A percentile compares a stretch with the other conserved stretches of the same genome.
phyloP scores from a whole-genome alignment of 345 rosid genomes.

The Linum trigynum region DNA sequence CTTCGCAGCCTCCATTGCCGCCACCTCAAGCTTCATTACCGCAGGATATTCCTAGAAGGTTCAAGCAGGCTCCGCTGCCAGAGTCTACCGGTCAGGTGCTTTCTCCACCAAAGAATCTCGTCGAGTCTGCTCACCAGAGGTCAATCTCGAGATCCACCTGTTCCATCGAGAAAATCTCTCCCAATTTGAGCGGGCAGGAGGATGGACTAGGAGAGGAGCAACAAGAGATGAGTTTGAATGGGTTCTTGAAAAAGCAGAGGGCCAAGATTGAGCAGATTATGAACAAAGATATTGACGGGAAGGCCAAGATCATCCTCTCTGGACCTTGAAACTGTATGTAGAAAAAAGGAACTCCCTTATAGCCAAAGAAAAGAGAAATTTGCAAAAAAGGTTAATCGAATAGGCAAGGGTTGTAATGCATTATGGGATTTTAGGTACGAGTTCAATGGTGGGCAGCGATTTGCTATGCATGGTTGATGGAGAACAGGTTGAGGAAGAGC shows the following conservation, averaged over 20 bases:
- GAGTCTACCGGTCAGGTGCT: background rate
- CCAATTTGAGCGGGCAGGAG: slow-evolving; percentile 11
- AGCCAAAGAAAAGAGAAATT: no score
- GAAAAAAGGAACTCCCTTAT: no score
- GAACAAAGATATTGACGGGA: slow-evolving; percentile 25
- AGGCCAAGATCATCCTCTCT: slow-evolving; percentile 47
- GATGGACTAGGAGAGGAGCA: slow-evolving; percentile 7
- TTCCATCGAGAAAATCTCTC: slow-evolving; percentile 29
- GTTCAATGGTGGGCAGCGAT: slow-evolving; percentile 55
- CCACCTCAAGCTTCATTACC: slow-evolving; percentile 19
- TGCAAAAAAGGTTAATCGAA: no score
- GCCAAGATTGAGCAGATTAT: slow-evolving; percentile 32
- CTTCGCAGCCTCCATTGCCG: slow-evolving; percentile 16
- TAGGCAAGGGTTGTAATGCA: no score
- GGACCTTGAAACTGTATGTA: slow-evolving; percentile 43
- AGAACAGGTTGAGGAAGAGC: slow-evolving; percentile 29
- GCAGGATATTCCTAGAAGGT: slow-evolving; percentile 5
- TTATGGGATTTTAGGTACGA: slow-evolving; percentile 32
- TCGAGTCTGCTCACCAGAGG: slow-evolving; percentile 43
- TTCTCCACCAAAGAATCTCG: slow-evolving; percentile 30
- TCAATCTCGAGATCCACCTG: slow-evolving; percentile 40
- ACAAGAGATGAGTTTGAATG: slow-evolving; percentile 25
- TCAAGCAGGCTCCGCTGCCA: background rate
- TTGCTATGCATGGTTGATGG: slow-evolving; percentile 52
- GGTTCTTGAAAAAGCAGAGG: slow-evolving; percentile 42